Evolutionary conservation across 2,329 filamentous ascomycete species (phyloP).

Genomic region (Nemania diffusa): DNA sequence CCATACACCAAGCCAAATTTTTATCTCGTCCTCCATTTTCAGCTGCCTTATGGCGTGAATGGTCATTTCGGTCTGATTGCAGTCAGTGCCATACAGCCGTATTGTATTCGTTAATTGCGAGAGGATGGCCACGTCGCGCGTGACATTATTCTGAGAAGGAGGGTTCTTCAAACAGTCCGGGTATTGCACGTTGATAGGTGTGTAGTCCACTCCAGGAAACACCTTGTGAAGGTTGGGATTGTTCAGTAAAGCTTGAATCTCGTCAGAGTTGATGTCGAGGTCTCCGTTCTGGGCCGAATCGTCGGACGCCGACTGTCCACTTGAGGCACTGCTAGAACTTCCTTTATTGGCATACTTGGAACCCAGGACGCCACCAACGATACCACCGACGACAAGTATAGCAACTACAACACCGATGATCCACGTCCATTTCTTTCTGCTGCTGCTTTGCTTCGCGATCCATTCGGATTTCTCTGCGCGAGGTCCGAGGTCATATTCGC

Average conservation of each 20-base stretch:
- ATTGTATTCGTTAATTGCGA: conserved; percentile 90
- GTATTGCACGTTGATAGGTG: conserved; percentile 89
- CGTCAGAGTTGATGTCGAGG: conserved; percentile 75
- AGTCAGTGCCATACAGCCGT: conserved; percentile 93
- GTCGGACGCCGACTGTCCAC: conserved; percentile 63
- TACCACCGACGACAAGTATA: conserved; percentile 73
- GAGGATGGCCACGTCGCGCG: conserved; percentile 87
- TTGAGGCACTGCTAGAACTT: conserved; percentile 52
- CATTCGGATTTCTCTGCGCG: conserved; percentile 73
- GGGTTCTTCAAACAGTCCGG: conserved; percentile 81
- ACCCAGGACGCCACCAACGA: conserved; percentile 76
- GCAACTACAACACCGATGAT: conserved; percentile 72
- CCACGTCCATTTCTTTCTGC: conserved; percentile 75
- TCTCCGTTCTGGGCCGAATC: conserved; percentile 74
- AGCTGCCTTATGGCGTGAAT: conserved; percentile 82
- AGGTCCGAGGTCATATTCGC: conserved; percentile 49
- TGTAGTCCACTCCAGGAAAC: conserved; percentile 96
- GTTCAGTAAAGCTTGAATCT: conserved; percentile 84
- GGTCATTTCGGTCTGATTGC: conserved; percentile 96
- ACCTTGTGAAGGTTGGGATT: conserved; percentile 88
- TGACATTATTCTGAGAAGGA: conserved; percentile 93
- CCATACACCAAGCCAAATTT: conserved; percentile 96
- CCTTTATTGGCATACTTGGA: conserved; percentile 52
- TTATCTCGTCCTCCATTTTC: conserved; percentile 76
- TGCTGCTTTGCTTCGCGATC: conserved; percentile 67